phyloP scores from a whole-genome alignment of 495 filamentous ascomycete genomes.

The Sordaria brevicollis region DNA sequence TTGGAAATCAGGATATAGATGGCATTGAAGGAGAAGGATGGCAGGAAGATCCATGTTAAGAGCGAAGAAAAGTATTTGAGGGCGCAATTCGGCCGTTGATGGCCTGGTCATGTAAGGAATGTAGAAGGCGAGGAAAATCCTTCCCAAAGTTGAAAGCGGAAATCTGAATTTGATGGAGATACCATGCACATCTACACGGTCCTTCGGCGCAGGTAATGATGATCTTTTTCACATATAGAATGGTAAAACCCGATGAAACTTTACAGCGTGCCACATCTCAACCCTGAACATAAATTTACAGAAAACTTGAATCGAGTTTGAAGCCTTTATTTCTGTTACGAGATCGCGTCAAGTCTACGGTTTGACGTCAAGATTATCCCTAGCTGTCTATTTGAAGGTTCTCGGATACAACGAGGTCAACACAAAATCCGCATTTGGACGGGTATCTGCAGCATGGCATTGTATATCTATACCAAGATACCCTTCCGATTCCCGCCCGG shows the following conservation, averaged over 20 bases:
- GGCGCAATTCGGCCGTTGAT: neutral
- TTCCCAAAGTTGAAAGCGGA: neutral
- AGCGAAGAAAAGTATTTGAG: neutral
- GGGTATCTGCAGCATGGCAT: neutral
- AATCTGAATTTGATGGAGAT: neutral
- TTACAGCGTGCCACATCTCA: neutral
- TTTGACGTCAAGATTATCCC: no score
- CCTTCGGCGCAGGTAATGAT: neutral
- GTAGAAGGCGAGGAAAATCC: neutral
- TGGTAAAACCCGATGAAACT: neutral
- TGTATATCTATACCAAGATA: neutral
- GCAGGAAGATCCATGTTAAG: neutral
- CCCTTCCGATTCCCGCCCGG: neutral
- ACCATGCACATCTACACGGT: neutral
- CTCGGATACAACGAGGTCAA: neutral
- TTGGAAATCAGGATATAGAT: neutral
- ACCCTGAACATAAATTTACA: no score
- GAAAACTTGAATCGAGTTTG: no score
- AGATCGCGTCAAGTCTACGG: no score
- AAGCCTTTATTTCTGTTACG: neutral
- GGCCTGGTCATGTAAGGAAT: neutral
- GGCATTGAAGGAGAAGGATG: neutral
- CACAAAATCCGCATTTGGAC: neutral
- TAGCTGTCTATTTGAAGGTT: neutral
- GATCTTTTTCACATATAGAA: neutral